Evolutionary conservation across 2,329 filamentous ascomycete genomes (phyloP), one percentile per base, ranked within the genome.

Genomic region (Annulohypoxylon truncatum): DNA sequence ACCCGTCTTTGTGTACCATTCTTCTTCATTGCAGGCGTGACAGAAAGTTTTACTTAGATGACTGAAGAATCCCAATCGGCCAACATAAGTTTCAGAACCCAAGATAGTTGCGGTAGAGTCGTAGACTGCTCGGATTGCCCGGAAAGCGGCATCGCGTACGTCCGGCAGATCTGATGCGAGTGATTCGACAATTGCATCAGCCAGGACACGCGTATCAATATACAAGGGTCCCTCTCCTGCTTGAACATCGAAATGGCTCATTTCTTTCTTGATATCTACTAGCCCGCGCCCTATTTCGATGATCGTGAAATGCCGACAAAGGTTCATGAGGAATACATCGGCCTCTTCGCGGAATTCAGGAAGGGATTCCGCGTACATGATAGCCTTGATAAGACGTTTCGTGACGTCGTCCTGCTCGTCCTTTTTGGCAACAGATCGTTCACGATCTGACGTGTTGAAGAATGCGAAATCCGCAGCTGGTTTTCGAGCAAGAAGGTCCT

Each of bases 1-100:
- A 51, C 95, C 96, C 35, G 94, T 92, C 80, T 99, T 99, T 55
- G 94, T 94, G 76, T 97, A 99, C 96, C 96, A 99, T 74, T 99
- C 96, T 77, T 99, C 95, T 73, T 96, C 94, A 73, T 97, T 94
- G 77, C 96, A 99, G 70, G 93, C 94, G 77, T 99, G 96, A 72
- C 93, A 96, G 77, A 98, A 97, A 0, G 90, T 90, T 65, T 89
- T 91, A 38, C 91, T 90, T 4, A 99, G 84, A 73, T 95, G 90
- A 63, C 85, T 86, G 80, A 99, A 99, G 79, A 99, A 93, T 0
- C 91, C 89, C 7, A 99, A 84, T 60, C 89, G 89, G 31, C 92
- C 88, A 29, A 94, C 89, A 56, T 91, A 87, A 20, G 85, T 86
- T 38, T 90, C 83, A 0, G 88, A 89, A 2, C 94, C 94, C 70